Percentiles rank a stretch among this genome's conserved stretches.
Conservation (phyloP, 2,329 filamentous ascomycete species). For the Hortaea sp. region DNA sequence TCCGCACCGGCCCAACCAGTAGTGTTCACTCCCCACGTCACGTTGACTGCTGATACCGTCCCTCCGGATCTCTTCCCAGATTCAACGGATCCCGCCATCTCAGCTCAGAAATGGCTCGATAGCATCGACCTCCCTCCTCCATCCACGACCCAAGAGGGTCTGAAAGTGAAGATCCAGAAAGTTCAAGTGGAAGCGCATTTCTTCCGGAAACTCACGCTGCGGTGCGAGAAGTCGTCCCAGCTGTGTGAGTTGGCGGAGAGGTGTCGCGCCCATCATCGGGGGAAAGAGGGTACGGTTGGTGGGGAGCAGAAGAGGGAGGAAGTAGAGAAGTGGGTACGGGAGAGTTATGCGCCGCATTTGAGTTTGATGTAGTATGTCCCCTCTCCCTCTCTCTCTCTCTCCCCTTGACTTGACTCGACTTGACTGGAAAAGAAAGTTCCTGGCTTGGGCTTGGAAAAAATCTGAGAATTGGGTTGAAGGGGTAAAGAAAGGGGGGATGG, state of each 20-base stretch:
- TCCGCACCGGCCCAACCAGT: slow-evolving; percentile 21
- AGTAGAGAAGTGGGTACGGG: slow-evolving; percentile 23
- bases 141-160: background rate
- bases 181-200: slow-evolving; percentile 28
- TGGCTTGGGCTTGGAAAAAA: too few species aligned
- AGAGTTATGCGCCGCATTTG: slow-evolving; percentile 29
- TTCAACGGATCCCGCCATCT: background rate
- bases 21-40: slow-evolving; percentile 33
- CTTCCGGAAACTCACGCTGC: slow-evolving; percentile 30
- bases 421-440: too few species aligned
- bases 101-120: slow-evolving; percentile 29
- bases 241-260: slow-evolving; percentile 20
- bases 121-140: background rate
- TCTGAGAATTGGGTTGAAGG: too few species aligned
- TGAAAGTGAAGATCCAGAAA: slow-evolving; percentile 22
- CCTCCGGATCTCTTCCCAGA: slow-evolving; percentile 11
- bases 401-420: too few species aligned
- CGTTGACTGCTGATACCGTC: slow-evolving; percentile 28
- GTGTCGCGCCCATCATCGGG: slow-evolving; percentile 20
- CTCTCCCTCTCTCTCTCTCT: too few species aligned
- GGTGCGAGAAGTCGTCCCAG: slow-evolving; percentile 20
- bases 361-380: slow-evolving; percentile 23
- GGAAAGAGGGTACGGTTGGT: too few species aligned
- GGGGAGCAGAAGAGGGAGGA: slow-evolving; percentile 22
- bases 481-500: too few species aligned